Evolutionary conservation across 352 stramenopile species (phyloP), one percentile per base, ranked within the genome.

Genomic region (Globisporangium cederbergense): DNA sequence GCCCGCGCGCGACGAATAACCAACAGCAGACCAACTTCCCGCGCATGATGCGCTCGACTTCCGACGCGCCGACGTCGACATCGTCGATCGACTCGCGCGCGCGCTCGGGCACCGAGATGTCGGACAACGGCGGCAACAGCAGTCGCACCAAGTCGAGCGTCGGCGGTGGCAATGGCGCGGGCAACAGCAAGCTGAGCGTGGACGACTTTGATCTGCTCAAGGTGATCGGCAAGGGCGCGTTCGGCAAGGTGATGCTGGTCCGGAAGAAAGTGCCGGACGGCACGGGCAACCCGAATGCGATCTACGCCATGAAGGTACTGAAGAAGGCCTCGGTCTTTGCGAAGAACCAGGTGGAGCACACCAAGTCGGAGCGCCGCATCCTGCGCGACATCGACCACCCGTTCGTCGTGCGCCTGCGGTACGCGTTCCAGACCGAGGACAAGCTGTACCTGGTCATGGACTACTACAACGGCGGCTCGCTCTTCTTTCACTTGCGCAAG

Each of bases 211-310:
- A 98, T 61, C 67, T 98, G 66, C 78, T 98, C 9, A 98, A 98
- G 72, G 93, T 98, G 20, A 96, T 98, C 56, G 96, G 96, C 30
- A 98, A 98, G 67, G 95, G 95, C 32, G 90, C 91, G 8, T 98
- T 98, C 68, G 95, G 95, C 43, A 98, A 98, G 74, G 95, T 98
- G 3, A 97, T 98, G 85, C 77, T 98, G 20, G 95, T 98, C 32
- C 83, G 93, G 52, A 97, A 97, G 68, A 98, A 98, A 66, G 76
- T 86, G 20, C 77, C 95, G 13, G 86, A 92, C 65, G 75, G 66
- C 45, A 63, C 72, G 18, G 68, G 72, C 18, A 90, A 81, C 68
- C 71, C 81, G 49, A 92, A 93, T 55, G 79, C 86, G 25, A 95
- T 96, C 50, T 98, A 96, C 74, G 92, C 92, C 38, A 97, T 98